A percentile compares a stretch with the other conserved stretches of the same genome.
phyloP scores from a whole-genome alignment of 495 filamentous ascomycete species.

The Pyrenula aspistea region DNA sequence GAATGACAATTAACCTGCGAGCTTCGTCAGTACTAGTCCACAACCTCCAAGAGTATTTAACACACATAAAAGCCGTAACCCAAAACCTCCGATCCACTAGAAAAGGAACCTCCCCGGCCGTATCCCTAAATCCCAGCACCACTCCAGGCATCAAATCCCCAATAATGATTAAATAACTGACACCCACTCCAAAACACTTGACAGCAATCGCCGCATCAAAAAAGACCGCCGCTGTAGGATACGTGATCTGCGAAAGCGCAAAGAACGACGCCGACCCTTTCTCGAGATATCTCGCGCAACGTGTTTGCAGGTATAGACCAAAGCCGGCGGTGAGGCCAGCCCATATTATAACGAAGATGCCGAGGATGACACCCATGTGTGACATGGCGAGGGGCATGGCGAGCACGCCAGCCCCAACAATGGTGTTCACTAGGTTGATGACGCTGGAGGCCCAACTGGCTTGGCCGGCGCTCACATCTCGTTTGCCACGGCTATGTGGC shows the following conservation, averaged over 20 bases:
- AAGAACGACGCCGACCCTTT: slow-evolving; percentile 77
- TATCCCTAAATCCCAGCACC: slow-evolving; percentile 58
- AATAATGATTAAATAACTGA: slow-evolving; percentile 97
- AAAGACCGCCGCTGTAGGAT: slow-evolving; percentile 88
- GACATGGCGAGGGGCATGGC: slow-evolving; percentile 91
- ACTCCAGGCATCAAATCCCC: slow-evolving; percentile 97
- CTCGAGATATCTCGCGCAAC: slow-evolving; percentile 86
- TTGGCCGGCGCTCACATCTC: slow-evolving; percentile 45
- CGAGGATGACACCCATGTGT: slow-evolving; percentile 79
- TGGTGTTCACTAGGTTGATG: slow-evolving; percentile 93
- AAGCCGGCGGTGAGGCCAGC: slow-evolving; percentile 80
- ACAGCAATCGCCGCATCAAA: slow-evolving; percentile 95
- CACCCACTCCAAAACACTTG: slow-evolving; percentile 93
- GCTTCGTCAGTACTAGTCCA: slow-evolving; percentile 8
- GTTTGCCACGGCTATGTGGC: slow-evolving; percentile 32
- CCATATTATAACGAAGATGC: slow-evolving; percentile 78
- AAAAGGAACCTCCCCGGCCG: slow-evolving; percentile 49
- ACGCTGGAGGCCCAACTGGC: slow-evolving; percentile 86
- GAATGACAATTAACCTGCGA: slow-evolving; percentile 78
- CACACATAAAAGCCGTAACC: slow-evolving; percentile 94
- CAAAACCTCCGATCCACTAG: slow-evolving; percentile 87
- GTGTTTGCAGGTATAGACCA: slow-evolving; percentile 85
- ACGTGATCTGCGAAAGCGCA: slow-evolving; percentile 86
- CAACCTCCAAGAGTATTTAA: slow-evolving; percentile 1
- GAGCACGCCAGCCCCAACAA: slow-evolving; percentile 85